Percentiles rank a stretch among this genome's conserved stretches.
These are phyloP conservation scores for Fusarium liriodendri DNA, from an alignment of 2,329 filamentous ascomycete species.

Conservation along the genomic window DNA sequence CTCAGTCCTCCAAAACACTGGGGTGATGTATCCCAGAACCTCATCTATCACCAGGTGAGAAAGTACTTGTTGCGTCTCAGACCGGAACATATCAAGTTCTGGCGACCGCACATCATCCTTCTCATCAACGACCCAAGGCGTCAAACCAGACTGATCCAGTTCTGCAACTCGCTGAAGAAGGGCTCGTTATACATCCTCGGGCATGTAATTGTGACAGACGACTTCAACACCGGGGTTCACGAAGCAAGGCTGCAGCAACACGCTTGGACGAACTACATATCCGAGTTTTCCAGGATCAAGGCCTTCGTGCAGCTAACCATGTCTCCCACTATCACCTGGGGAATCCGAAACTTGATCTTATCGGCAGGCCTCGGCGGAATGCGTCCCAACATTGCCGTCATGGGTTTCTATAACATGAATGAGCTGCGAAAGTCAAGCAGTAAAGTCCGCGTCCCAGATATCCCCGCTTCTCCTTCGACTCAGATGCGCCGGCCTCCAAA, in stretches of 20 bases:
- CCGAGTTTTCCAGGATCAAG: constrained; percentile 85
- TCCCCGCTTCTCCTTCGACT: constrained; percentile 51
- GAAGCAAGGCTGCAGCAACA: constrained; percentile 85
- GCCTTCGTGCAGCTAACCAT: constrained; percentile 90
- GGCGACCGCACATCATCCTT: constrained; percentile 88
- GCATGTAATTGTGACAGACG: constrained; percentile 87
- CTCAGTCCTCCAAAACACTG: constrained; percentile 86
- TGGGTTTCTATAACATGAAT: constrained; percentile 84
- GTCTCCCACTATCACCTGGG: constrained; percentile 86
- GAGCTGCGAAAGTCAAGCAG: constrained; percentile 74
- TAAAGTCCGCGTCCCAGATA: constrained; percentile 66
- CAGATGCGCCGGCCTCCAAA: constrained; percentile 48
- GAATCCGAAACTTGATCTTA: constrained; percentile 83
- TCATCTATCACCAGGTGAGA: constrained; percentile 87
- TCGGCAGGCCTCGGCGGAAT: constrained; percentile 87
- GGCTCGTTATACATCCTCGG: constrained; percentile 86
- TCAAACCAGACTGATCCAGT: constrained; percentile 86
- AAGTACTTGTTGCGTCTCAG: constrained; percentile 87
- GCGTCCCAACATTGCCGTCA: constrained; percentile 86
- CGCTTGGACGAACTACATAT: constrained; percentile 86
- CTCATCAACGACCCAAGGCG: constrained; percentile 85
- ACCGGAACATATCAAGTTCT: constrained; percentile 93
- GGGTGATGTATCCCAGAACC: constrained; percentile 89
- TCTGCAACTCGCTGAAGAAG: constrained; percentile 92
- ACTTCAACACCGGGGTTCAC: constrained; percentile 81